Evolutionary conservation across 192 early-diverging fungal genomes (phyloP).

Genomic region (Cladochytrium replicatum): DNA sequence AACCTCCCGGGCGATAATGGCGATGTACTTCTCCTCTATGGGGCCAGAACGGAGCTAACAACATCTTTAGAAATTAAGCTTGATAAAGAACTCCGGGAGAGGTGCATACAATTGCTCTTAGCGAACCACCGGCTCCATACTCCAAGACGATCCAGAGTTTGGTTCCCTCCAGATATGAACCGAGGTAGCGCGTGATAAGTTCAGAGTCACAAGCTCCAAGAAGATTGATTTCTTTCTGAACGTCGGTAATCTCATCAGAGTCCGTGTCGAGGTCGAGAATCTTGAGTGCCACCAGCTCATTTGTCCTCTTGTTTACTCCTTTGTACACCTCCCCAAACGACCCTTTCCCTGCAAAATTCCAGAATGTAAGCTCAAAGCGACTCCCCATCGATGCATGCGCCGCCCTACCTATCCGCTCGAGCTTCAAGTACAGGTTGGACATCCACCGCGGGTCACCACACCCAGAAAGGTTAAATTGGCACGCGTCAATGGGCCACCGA

Average conservation of each 20-base stretch:
- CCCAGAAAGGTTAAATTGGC: too few species aligned
- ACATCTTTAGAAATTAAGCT: neutral
- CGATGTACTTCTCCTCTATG: constrained; percentile 83
- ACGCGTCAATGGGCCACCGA: too few species aligned
- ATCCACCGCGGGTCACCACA: too few species aligned
- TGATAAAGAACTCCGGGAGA: too few species aligned
- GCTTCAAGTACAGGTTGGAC: too few species aligned
- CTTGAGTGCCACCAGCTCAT: constrained; percentile 88
- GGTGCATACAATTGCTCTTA: constrained; percentile 66
- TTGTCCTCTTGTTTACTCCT: constrained; percentile 58
- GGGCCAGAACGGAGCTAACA: constrained; percentile 69
- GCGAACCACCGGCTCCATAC: constrained; percentile 88
- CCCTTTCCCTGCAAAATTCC: constrained; percentile 39
- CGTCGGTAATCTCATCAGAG: constrained; percentile 91
- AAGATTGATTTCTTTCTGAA: constrained; percentile 86
- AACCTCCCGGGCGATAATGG: constrained; percentile 81
- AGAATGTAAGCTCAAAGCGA: too few species aligned
- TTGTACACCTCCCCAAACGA: constrained; percentile 49
- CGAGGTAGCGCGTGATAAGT: constrained; percentile 91
- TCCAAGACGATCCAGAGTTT: constrained; percentile 99
- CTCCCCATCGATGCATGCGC: too few species aligned
- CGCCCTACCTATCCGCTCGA: too few species aligned
- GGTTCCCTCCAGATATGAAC: constrained; percentile 76
- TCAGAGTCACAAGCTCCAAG: constrained; percentile 80
- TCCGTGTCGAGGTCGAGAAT: constrained; percentile 94